phyloP scores from a whole-genome alignment of 768 basidiomycete species.

The Fomitopsis pulvina region DNA sequence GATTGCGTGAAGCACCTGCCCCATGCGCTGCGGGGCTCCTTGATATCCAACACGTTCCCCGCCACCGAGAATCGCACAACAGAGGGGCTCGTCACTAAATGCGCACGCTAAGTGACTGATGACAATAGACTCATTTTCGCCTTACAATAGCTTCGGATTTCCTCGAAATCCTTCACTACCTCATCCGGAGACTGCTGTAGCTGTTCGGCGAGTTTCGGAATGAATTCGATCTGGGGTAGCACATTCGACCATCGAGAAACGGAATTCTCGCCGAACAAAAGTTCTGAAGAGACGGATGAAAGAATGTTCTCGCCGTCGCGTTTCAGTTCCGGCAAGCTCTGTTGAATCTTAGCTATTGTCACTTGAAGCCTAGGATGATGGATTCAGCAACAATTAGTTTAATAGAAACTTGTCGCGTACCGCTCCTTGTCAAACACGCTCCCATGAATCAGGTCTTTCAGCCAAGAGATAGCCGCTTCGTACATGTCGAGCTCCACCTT shows the following conservation, averaged over 20 bases:
- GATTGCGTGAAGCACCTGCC: conserved; percentile 55
- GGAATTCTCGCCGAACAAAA: conserved; percentile 63
- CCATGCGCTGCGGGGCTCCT: conserved; percentile 71
- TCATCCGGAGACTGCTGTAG: conserved; percentile 67
- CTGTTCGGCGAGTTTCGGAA: conserved; percentile 64
- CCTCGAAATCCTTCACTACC: conserved; percentile 70
- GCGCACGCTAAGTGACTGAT: not conserved
- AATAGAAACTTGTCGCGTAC: conserved; percentile 28
- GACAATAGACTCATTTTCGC: conserved; percentile 9
- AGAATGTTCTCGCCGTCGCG: conserved; percentile 81
- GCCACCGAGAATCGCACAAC: conserved; percentile 85
- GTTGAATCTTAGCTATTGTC: conserved; percentile 80
- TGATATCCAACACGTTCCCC: conserved; percentile 72
- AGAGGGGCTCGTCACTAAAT: conserved; percentile 71
- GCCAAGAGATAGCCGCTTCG: conserved; percentile 77
- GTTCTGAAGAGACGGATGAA: conserved; percentile 57
- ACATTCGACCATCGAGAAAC: conserved; percentile 64
- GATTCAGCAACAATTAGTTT: too few relatives aligned
- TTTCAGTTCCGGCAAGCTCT: conserved; percentile 87
- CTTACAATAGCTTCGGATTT: conserved; percentile 64
- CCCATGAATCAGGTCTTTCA: conserved; percentile 73
- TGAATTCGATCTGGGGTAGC: conserved; percentile 69
- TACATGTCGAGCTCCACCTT: conserved; percentile 83
- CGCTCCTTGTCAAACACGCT: conserved; percentile 75
- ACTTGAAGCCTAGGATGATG: conserved; percentile 59